These are phyloP conservation scores for Trametes cinnabarina DNA, from an alignment of 768 basidiomycete genomes.

Conservation along the genomic window DNA sequence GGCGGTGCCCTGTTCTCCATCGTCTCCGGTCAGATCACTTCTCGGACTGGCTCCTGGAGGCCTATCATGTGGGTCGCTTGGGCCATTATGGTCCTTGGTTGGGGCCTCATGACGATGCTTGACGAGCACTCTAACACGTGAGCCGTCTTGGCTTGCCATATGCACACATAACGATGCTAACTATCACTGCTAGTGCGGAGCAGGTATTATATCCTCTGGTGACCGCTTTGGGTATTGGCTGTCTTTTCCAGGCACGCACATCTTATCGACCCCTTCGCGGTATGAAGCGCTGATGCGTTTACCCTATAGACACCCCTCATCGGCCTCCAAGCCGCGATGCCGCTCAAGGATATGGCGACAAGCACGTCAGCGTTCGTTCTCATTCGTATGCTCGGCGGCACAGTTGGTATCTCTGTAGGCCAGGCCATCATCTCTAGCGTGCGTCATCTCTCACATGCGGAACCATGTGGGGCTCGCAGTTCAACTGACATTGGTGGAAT, in stretches of 20 bases:
- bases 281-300: not conserved
- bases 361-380: constrained; percentile 70
- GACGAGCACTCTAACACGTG: constrained; percentile 53
- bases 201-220: constrained; percentile 66
- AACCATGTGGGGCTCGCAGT: too few species aligned
- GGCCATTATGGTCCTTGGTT: constrained; percentile 56
- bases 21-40: constrained; percentile 54
- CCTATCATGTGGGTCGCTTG: constrained; percentile 61
- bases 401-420: constrained; percentile 71
- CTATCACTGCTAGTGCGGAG: constrained; percentile 34
- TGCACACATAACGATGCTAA: not conserved
- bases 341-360: constrained; percentile 82
- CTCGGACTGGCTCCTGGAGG: constrained; percentile 58
- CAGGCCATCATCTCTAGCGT: constrained; percentile 69
- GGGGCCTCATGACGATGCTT: constrained; percentile 71
- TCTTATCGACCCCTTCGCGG: too few species aligned
- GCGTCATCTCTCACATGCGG: constrained; percentile 5
- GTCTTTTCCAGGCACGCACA: constrained; percentile 51
- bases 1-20: constrained; percentile 54
- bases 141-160: constrained; percentile 4
- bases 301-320: constrained; percentile 56
- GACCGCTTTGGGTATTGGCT: constrained; percentile 63
- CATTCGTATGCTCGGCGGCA: constrained; percentile 73
- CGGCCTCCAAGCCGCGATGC: constrained; percentile 84
- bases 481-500: too few species aligned